Base-by-base conservation (phyloP, 305 asterid genomes). In the Ajuga reptans region DNA sequence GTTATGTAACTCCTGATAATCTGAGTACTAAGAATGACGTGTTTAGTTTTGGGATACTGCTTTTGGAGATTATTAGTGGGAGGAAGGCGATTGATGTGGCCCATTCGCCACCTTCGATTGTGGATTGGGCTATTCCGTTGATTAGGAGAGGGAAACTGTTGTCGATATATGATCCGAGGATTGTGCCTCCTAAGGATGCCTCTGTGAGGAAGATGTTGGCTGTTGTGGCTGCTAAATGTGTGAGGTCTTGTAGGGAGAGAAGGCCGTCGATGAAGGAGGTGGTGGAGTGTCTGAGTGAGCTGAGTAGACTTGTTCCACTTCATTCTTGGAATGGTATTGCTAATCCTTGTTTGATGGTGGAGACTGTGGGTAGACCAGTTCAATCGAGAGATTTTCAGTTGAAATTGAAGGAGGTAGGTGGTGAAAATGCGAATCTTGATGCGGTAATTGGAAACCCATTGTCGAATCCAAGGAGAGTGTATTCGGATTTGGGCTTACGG, bases 71-170 rank as follows among this genome's bases (percentile, higher is more conserved):
- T 47, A 84, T 90, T 64, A 90, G 97, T 68, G 97, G 95, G 54
- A 88, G 97, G 46, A 90, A 90, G 77, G 97, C 97, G 0, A 86
- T 90, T 33, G 97, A 90, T 72, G 81, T 90, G 12, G 87, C 75
- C 4, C 67, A 88, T 70, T 90, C 97, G 3, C 97, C 97, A 0
- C 95, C 97, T 74, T 86, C 89, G 0, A 73, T 90, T 7, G 85
- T 90, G 18, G 97, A 90, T 83, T 90, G 97, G 97, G 97, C 97
- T 2, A 75, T 90, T 36, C 97, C 97, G 0, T 78, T 88, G 90
- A 86, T 90, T 37, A 83, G 85, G 64, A 88, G 83, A 75, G 97
- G 97, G 80, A 90, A 84, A 64, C 54, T 86, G 53, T 43, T 83
- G 66, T 64, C 83, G 52, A 64, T 88, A 9, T 90, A 77, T 10